phyloP scores from a whole-genome alignment of 768 basidiomycete genomes.

The Agrocybe pediades region DNA sequence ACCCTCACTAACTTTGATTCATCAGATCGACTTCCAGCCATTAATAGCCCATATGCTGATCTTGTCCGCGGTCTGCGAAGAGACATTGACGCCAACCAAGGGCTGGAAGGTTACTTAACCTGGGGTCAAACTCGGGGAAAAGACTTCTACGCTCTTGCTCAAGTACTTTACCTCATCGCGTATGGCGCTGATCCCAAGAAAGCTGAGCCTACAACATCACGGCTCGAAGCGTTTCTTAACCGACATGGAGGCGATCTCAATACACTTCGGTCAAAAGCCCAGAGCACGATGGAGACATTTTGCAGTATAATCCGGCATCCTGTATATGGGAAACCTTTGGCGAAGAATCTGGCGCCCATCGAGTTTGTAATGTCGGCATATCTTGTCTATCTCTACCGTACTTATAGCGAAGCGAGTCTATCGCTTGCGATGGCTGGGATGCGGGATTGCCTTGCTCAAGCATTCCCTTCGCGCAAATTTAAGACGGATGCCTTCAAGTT shows the following conservation, averaged over 20 bases:
- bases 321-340: slow-evolving; percentile 11
- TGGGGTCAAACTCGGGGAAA: slow-evolving; percentile 46
- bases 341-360: slow-evolving; percentile 12
- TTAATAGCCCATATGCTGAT: slow-evolving; percentile 46
- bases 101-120: slow-evolving; percentile 38
- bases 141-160: slow-evolving; percentile 48
- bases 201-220: slow-evolving; percentile 18
- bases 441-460: slow-evolving; percentile 15
- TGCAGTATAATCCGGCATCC: slow-evolving; percentile 18
- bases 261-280: not conserved
- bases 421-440: slow-evolving; percentile 40
- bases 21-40: slow-evolving; percentile 51
- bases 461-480: not conserved
- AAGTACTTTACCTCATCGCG: slow-evolving; percentile 29
- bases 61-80: slow-evolving; percentile 42
- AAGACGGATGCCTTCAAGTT: slow-evolving; percentile 16
- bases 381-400: slow-evolving; percentile 38
- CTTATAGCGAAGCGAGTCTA: slow-evolving; percentile 39
- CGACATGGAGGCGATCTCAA: slow-evolving; percentile 5
- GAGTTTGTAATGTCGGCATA: slow-evolving; percentile 41
- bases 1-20: not conserved
- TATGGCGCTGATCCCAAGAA: slow-evolving; percentile 15
- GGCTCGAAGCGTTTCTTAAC: slow-evolving; percentile 27
- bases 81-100: slow-evolving; percentile 32
- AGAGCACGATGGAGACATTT: slow-evolving; percentile 21